A percentile compares a stretch with the other conserved stretches of the same genome.
Conservation (phyloP, 352 stramenopile genomes). For the Pythium sp. region DNA sequence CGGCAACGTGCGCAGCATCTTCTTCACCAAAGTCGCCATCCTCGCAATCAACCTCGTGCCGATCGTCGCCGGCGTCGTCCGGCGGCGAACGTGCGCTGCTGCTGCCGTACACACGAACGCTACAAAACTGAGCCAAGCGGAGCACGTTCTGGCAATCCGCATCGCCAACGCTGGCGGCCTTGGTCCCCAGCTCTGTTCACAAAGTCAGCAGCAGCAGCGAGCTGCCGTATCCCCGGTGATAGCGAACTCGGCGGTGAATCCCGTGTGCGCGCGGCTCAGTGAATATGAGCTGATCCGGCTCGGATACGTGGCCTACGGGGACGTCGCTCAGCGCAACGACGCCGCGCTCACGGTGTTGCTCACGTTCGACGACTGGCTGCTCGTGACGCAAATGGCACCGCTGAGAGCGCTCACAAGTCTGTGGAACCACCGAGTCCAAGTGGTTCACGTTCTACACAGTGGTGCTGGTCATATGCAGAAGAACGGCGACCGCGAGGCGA, state of each 20-base stretch:
- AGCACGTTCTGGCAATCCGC: not conserved
- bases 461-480: not conserved
- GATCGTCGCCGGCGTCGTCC: not conserved
- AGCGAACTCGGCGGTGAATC: not conserved
- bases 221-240: not conserved
- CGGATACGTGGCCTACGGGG: not conserved
- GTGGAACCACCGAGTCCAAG: not conserved
- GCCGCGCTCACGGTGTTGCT: not conserved
- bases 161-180: not conserved
- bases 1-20: not conserved
- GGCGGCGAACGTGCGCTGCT: not conserved
- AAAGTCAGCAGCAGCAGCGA: not conserved
- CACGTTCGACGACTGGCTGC: not conserved
- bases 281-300: not conserved
- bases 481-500: not conserved
- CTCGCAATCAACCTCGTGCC: not conserved
- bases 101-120: too few species aligned
- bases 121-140: not conserved
- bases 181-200: not conserved
- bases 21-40: not conserved
- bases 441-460: not conserved
- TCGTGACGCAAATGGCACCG: not conserved
- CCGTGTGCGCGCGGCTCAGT: not conserved
- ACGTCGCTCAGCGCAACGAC: not conserved
- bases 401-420: not conserved